Conservation (phyloP, 78 protist species). For the Dictyostelium firmibasis region DNA sequence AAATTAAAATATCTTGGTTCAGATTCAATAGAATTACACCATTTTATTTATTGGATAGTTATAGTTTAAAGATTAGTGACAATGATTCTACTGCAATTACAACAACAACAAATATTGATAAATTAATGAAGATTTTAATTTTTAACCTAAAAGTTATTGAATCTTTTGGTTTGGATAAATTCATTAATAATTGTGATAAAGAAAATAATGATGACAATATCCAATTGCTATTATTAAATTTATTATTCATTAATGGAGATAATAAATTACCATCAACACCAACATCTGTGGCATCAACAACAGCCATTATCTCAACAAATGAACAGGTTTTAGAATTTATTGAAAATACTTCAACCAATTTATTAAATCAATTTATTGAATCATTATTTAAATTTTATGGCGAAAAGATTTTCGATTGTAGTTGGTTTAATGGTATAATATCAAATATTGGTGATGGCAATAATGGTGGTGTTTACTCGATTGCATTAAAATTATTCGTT, state of each 20-base stretch:
- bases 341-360: neutral
- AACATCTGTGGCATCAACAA: neutral
- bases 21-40: slow-evolving; percentile 6
- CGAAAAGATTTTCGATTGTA: neutral
- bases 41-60: neutral
- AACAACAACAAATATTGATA: neutral
- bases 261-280: neutral
- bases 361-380: neutral
- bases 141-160: neutral
- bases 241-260: neutral
- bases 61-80: neutral
- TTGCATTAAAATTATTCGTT: neutral
- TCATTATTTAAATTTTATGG: neutral
- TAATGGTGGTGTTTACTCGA: neutral
- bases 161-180: neutral
- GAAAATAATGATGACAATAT: neutral
- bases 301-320: neutral
- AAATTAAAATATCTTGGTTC: slow-evolving; percentile 10
- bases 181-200: neutral
- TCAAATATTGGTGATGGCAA: neutral
- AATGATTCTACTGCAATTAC: neutral
- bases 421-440: neutral
- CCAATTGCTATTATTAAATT: neutral
- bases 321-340: neutral
- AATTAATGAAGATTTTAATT: neutral